These are phyloP conservation scores for Platanthera zijinensis DNA, from an alignment of 106 monocot genomes.

Conservation along the genomic window DNA sequence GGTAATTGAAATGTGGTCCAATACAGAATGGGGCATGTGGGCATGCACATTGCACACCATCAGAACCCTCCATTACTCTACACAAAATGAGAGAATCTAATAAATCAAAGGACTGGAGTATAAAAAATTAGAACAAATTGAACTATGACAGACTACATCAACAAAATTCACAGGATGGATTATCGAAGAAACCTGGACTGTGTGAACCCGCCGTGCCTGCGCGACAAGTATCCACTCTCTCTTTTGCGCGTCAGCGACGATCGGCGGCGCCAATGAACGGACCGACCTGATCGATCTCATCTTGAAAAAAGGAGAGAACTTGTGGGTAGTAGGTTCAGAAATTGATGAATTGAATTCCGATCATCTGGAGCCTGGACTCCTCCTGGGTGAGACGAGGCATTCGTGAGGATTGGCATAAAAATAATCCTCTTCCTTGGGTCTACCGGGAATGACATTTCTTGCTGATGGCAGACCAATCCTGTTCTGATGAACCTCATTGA, in stretches of 20 bases:
- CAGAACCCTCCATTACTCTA: not conserved
- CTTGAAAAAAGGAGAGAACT: not conserved
- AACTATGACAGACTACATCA: not conserved
- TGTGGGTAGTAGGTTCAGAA: not conserved
- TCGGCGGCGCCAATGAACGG: not conserved
- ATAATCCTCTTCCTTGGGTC: slow-evolving; percentile 86
- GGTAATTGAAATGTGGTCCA: not conserved
- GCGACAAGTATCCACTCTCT: not conserved
- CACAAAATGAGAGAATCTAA: not conserved
- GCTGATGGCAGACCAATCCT: slow-evolving; percentile 46
- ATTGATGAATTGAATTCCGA: not conserved
- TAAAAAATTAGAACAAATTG: not conserved
- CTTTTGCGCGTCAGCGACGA: not conserved
- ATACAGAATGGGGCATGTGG: not conserved
- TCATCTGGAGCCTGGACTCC: not conserved
- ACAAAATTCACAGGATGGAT: not conserved
- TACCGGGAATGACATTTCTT: slow-evolving; percentile 39
- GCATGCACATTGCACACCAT: not conserved
- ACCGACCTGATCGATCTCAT: not conserved
- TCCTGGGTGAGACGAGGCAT: slow-evolving; percentile 25
- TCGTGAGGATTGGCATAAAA: slow-evolving; percentile 92
- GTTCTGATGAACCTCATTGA: slow-evolving; percentile 43
- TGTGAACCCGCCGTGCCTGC: not conserved
- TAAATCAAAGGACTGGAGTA: not conserved
- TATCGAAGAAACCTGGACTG: not conserved